Base-by-base conservation (phyloP, 1,284 basidiomycete species). In the Malassezia sp. region DNA sequence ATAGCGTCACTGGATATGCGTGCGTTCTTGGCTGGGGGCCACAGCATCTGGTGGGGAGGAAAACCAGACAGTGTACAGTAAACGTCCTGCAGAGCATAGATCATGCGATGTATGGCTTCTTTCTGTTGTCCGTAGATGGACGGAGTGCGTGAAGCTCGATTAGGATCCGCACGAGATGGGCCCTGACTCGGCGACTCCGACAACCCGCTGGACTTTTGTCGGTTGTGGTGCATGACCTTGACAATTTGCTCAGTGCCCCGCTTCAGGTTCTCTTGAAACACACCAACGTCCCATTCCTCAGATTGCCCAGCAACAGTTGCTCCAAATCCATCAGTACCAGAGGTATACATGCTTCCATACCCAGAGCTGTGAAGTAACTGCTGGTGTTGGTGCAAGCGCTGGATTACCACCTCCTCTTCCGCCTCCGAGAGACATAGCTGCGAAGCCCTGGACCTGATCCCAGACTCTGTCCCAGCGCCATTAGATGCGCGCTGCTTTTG, bases 181-280 rank as follows among this genome's bases (percentile, higher is more conserved):
- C 11, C 23, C 8, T 18, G 11, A 7, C 30, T 17, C 5, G 22
- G 14, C 20, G 34, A 14, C 29, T 31, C 4, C 15, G 10, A 27
- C 31, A 26, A 20, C 32, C 8, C 40, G 31, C 10, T 34, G 32
- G n/a, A 42, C 40, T 4, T 30, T 42, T 37, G 34, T 4, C 37
- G 9, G 14, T 11, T 38, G 18, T 38, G 37, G 10, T 21, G 39
- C 7, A 32, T 41, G 11, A 17, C 34, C 12, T 32, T 33, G 6
- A 50, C 42, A 40, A 50, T 45, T 26, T 50, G 48, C 17, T 50
- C 48, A 18, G 40, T 42, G 23, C 48, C 48, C 6, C 48, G 48
- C 11, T 33, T 15, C 12, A 50, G 14, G 22, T 42, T 42, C 22
- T 44, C 42, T 15, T 44, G 36, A 12, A 50, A 50, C 9, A 45